Base-by-base conservation (phyloP, 192 early-diverging fungal genomes). In the Spizellomyces punctatus region DNA sequence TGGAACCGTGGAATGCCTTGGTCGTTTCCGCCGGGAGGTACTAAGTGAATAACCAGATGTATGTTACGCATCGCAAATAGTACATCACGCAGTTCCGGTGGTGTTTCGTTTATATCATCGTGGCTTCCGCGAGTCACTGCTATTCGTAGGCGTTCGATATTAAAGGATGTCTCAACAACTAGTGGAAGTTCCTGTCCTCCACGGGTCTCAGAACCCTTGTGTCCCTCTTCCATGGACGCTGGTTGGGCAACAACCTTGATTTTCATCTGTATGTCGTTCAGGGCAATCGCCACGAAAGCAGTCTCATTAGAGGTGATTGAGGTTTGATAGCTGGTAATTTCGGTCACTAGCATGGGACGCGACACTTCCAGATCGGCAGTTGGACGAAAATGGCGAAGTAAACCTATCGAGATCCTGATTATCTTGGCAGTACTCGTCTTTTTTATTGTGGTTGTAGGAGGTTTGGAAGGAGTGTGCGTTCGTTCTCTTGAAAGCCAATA, bases 41-140 rank as follows among this genome's bases (percentile, higher is more conserved):
- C 17, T 56, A 72, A 5, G 55, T 64, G 63, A 42, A 46, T 27
- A 63, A 27, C 10, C 27, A 41, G 2, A 5, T 60, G n/a, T 6
- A 57, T n/a, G 61, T 64, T 44, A 14, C 54, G 43, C 17, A 72
- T n/a, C 16, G 9, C n/a, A 10, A 54, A 19, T 6, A 72, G 55
- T 5, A 56, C 19, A 56, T 72, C 62, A 43, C 12, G 36, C 19
- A 16, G 10, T 17, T 52, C 61, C 14, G 63, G 60, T 14, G 56
- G 27, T n/a, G 50, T 43, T 9, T 44, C 47, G 9, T 36, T 46
- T 10, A 63, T 22, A 16, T 60, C 45, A 2, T 44, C 46, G 6
- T 50, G 46, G 5, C 44, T n/a, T 8, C 59, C 69, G 8, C 58
- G 19, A 27, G 69, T 46, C n/a, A 43, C 57, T 16, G 46, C n/a